Conservation (phyloP, 352 stramenopile species). For the Pythium aristosporum region DNA sequence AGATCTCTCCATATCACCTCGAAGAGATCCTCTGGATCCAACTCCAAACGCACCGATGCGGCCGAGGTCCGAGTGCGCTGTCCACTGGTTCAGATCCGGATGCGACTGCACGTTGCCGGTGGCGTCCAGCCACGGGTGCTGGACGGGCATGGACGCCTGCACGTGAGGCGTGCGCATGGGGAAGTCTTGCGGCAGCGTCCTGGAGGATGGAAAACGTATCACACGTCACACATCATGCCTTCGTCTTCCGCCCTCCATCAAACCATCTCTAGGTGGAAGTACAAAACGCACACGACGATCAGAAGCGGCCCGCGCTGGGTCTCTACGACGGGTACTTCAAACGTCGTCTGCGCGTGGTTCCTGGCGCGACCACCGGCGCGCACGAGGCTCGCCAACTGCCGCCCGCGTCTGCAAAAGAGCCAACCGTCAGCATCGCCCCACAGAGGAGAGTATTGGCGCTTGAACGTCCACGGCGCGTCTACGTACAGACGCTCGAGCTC, state of each 20-base stretch:
- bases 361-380: slow-evolving; percentile 76
- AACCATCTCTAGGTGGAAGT: no score
- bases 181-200: slow-evolving; percentile 71
- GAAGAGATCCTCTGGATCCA: not conserved
- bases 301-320: slow-evolving; percentile 48
- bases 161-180: slow-evolving; percentile 64
- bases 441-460: not conserved
- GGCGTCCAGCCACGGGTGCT: slow-evolving; percentile 74
- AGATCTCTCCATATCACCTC: not conserved
- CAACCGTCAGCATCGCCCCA: not conserved
- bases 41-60: slow-evolving; percentile 45
- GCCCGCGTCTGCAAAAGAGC: slow-evolving; percentile 46
- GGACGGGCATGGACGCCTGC: slow-evolving; percentile 68
- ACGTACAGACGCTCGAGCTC: slow-evolving; percentile 80
- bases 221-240: slow-evolving; percentile 15
- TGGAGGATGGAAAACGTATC: slow-evolving; percentile 23
- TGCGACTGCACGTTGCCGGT: slow-evolving; percentile 69
- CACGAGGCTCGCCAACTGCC: slow-evolving; percentile 79
- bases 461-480: not conserved
- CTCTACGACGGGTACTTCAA: slow-evolving; percentile 69
- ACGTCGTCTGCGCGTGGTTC: slow-evolving; percentile 85
- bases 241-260: not conserved
- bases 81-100: slow-evolving; percentile 78
- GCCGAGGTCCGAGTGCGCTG: slow-evolving; percentile 78
- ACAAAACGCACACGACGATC: slow-evolving; percentile 48